Evolutionary conservation across 1,284 basidiomycete species (phyloP), one percentile per base, ranked within the genome.

Genomic region (Vanrija pseudolonga): DNA sequence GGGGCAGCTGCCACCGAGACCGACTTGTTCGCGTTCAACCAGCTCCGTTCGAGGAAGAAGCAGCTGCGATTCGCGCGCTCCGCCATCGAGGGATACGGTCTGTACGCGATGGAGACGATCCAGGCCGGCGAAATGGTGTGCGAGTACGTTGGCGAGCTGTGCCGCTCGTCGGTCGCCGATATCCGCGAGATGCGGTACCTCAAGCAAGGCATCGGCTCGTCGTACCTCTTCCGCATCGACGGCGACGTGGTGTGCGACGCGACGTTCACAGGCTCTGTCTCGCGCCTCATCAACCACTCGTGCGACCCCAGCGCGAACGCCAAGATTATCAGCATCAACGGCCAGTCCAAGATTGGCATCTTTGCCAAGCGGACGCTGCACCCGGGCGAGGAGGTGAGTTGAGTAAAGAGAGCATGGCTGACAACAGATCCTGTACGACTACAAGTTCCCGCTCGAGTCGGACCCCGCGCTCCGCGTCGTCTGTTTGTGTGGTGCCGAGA

Each of bases 101-200:
- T 98, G 67, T 96, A 95, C 71, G 91, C 93, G 28, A 88, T 94
- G 85, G 92, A 96, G 80, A 85, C 85, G 68, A 98, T 99, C 66
- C 85, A 89, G 15, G 80, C 85, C 19, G 92, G 93, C 6, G 96
- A 99, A 77, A 98, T 99, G 92, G 95, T 99, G 42, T 98, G 98
- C 77, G 96, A 99, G 78, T 99, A 99, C 68, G 96, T 99, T 9
- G 96, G 96, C 32, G 96, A 99, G 80, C 83, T 98, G 58, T 89
- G 96, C 60, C 83, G 96, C 22, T 91, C 94, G 53, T 89, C 91
- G 65, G 92, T 99, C 5, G 95, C 96, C 23, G 96, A 98, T 71
- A 90, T 94, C 73, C 83, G 96, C 51, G 96, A 99, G 80, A 95
- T 96, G 80, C 84, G 85, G 65, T 98, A 99, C 74, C 91, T 98